Percentiles rank a stretch among this genome's conserved stretches.
phyloP scores from a whole-genome alignment of 106 monocot genomes.

The Cymbidium sinense region DNA sequence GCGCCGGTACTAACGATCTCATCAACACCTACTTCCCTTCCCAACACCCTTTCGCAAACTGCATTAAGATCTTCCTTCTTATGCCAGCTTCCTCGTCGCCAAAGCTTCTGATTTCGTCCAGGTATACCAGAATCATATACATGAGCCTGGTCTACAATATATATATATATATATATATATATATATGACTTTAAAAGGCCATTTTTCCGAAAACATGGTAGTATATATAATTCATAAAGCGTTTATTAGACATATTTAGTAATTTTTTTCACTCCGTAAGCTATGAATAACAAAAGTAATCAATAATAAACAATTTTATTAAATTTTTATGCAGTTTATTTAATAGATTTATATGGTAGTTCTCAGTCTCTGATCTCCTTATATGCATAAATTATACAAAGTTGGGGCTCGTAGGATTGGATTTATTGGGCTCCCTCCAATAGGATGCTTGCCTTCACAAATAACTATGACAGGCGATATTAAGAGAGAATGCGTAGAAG shows the following conservation, averaged over 20 bases:
- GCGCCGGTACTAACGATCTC: slow-evolving; percentile 45
- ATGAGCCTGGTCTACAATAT: too few relatives aligned
- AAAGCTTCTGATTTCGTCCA: slow-evolving; percentile 31
- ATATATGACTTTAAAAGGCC: too few relatives aligned
- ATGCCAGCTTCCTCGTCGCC: slow-evolving; percentile 28
- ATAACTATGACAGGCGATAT: neutral
- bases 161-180: too few relatives aligned
- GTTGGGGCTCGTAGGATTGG: neutral
- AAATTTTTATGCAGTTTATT: too few relatives aligned
- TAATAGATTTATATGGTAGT: too few relatives aligned
- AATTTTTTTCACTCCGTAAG: too few relatives aligned
- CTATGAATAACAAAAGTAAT: too few relatives aligned
- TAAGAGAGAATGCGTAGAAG: neutral
- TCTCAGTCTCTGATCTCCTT: too few relatives aligned
- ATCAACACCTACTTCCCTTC: slow-evolving; percentile 39
- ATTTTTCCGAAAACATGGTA: too few relatives aligned
- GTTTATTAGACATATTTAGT: too few relatives aligned
- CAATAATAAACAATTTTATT: too few relatives aligned
- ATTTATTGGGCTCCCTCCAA: neutral
- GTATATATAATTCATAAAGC: too few relatives aligned
- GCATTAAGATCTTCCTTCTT: slow-evolving; percentile 41
- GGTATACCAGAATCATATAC: slow-evolving; percentile 23
- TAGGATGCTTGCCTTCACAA: slow-evolving; percentile 1
- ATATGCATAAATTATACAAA: neutral
- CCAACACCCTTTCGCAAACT: slow-evolving; percentile 6